Evolutionary conservation across 768 basidiomycete genomes (phyloP), one percentile per base, ranked within the genome.

Genomic region (Russula lepida): DNA sequence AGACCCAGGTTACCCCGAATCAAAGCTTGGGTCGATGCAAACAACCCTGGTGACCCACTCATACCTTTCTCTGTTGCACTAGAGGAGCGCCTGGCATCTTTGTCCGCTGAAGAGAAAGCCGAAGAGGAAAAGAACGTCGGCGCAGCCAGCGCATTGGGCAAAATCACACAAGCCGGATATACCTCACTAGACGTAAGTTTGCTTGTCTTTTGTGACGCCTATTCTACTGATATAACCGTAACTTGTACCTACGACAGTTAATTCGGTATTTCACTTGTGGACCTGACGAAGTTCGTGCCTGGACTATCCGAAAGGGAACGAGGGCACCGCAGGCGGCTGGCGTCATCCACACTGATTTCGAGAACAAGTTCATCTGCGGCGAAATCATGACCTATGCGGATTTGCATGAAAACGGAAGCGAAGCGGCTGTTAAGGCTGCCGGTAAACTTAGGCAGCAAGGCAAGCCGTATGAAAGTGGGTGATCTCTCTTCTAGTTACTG

Each of bases 231-330:
- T 39, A 28, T 25, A n/a, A 21, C 41, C 28, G 33, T 35, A 44
- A 6, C 13, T 33, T 13, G 37, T 33, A 19, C 27, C 30, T 19
- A 6, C 61, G 27, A 44, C 66, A 93, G 87, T 81, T 97, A 54
- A 95, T 95, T 69, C 88, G 91, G 17, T 97, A 97, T 78, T 97
- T 97, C 77, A 99, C 97, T 19, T 95, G 92, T 69, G 97, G 97
- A 12, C 95, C 95, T 3, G 88, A 89, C 67, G 95, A 98, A 76
- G 94, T 98, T 9, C 88, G 97, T 56, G 95, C 95, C 8, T 99
- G 97, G 97, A 98, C 95, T 1, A 92, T 99, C 70, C 81, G 95
- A 60, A 85, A 84, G 60, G 94, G 92, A 23, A 95, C 88, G 28
- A 97, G 94, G 72, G 95, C 97, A 1, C 97, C 95, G 3, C 89